Evolutionary conservation across 2,329 filamentous ascomycete genomes (phyloP).

Genomic region (Endoconidiophora polonica): DNA sequence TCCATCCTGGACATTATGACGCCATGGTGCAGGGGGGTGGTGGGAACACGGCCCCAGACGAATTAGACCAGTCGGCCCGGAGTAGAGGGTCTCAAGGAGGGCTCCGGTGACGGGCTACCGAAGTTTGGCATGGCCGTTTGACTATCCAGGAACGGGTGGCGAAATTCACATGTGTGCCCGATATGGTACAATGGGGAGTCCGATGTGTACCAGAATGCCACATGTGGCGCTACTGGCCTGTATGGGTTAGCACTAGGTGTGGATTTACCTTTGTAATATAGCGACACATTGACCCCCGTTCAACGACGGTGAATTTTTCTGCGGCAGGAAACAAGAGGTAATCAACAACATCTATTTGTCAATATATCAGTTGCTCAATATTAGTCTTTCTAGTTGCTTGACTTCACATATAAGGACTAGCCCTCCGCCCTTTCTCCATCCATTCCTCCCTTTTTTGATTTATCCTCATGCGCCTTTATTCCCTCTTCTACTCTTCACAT

Average conservation of each 20-base stretch:
- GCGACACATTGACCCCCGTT: constrained; percentile 9
- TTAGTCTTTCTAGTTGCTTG: background rate
- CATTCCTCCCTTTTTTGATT: background rate
- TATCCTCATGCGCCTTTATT: constrained; percentile 1
- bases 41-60: constrained; percentile 11
- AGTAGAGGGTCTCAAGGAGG: constrained; percentile 7
- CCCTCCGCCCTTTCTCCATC: background rate
- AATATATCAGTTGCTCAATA: constrained; percentile 2
- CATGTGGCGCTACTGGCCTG: constrained; percentile 7
- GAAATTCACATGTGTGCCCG: constrained; percentile 6
- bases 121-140: constrained; percentile 6
- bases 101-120: constrained; percentile 12
- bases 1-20: constrained; percentile 2
- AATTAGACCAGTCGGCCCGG: constrained; percentile 13
- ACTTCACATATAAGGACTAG: constrained; percentile 10
- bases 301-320: constrained; percentile 8
- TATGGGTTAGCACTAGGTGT: background rate
- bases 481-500: background rate
- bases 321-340: background rate
- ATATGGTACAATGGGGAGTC: background rate
- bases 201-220: constrained; percentile 7
- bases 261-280: background rate
- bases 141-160: constrained; percentile 11
- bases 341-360: constrained; percentile 2
- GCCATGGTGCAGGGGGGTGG: constrained; percentile 10